Base-by-base conservation (phyloP, 441 rosid species). In the Bocquillonia castaneifolia region DNA sequence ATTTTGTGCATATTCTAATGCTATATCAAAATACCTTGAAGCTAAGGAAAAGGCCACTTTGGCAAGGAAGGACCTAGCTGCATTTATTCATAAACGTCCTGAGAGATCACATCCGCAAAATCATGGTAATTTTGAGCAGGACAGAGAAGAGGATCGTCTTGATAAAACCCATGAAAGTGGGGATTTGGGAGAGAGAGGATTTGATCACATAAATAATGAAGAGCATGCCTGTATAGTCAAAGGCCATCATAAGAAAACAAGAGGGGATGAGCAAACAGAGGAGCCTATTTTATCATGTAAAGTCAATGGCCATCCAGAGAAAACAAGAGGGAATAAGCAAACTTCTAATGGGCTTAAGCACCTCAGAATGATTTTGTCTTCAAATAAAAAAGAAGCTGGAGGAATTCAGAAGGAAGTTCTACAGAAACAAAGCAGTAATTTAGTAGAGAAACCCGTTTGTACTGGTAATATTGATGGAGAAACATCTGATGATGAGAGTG, bases 1-100 rank as follows among this genome's bases (percentile, higher is more conserved):
- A 22, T 84, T 84, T 72, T 88, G 91, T 74, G 71, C 83, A 50
- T 84, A 78, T 82, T 76, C 86, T 44, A 59, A 20, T 63, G 78
- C 83, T 20, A 74, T 82, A 64, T 78, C 84, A 20, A 70, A 82
- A 42, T 83, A 82, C 67, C 73, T 76, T 39, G 77, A 79, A 73
- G 74, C 80, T 47, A 83, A 82, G 81, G 74, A 68, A 54, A 69
- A 59, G 36, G 73, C 72, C 59, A 67, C 80, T 62, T 58, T 18
- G 64, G 82, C 80, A 18, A 78, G 80, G 78, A 81, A 79, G 69
- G 67, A 78, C 59, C 63, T 86, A 20, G 63, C 71, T 69, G 63
- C 72, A 47, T 81, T 81, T 75, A 31, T 83, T 67, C 39, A 12
- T 66, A 56, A 53, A 59, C 37, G 7, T 67, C 17, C 65, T 32